A percentile compares a stretch with the other conserved stretches of the same genome.
These are phyloP conservation scores for Citrus hindsii DNA, from an alignment of 345 rosid genomes.

Conservation along the genomic window DNA sequence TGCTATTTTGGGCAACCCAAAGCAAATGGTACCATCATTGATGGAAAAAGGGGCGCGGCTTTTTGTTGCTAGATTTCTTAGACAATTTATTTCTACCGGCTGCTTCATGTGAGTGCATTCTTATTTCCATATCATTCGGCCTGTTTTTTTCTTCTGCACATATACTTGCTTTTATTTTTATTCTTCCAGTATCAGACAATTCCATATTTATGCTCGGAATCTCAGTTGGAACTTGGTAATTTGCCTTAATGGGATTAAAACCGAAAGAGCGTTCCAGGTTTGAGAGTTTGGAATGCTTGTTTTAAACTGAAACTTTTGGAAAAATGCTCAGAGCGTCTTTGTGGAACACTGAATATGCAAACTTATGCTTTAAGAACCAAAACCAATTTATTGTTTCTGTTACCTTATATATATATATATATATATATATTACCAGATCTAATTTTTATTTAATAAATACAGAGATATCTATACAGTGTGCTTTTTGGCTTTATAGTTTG, in stretches of 20 bases:
- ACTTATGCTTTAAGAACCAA: too few relatives aligned
- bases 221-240: too few relatives aligned
- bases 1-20: constrained; percentile 52
- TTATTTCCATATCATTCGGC: background rate
- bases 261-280: too few relatives aligned
- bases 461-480: background rate
- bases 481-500: constrained; percentile 33
- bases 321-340: too few relatives aligned
- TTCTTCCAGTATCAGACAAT: too few relatives aligned
- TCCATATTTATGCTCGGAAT: too few relatives aligned
- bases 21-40: constrained; percentile 76
- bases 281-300: too few relatives aligned
- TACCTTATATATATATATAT: too few relatives aligned
- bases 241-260: too few relatives aligned
- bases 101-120: constrained; percentile 57
- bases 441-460: background rate
- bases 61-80: constrained; percentile 72
- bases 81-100: constrained; percentile 65
- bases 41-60: constrained; percentile 69
- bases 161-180: background rate
- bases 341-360: too few relatives aligned
- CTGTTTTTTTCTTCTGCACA: background rate
- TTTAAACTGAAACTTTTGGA: too few relatives aligned
- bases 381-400: too few relatives aligned
- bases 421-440: background rate